Evolutionary conservation across 2,329 filamentous ascomycete species (phyloP).

Genomic region (Bipolaris gigantea): DNA sequence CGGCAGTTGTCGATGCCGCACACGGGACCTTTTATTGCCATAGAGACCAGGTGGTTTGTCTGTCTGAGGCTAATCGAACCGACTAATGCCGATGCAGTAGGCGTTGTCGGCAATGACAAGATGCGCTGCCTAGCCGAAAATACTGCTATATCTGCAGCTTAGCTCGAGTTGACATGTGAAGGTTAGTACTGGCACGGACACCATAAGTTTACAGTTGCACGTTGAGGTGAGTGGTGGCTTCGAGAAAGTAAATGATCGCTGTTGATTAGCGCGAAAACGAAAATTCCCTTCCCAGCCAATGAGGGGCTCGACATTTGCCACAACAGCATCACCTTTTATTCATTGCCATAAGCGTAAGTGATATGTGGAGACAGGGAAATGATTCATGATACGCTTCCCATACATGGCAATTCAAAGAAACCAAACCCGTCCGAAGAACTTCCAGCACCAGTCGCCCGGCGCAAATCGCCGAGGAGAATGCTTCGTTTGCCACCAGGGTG

Average conservation of each 20-base stretch:
- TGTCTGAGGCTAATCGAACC: neutral
- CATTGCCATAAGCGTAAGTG: conserved; percentile 43
- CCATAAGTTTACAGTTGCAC: neutral
- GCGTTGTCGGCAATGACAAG: neutral
- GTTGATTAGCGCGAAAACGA: conserved; percentile 29
- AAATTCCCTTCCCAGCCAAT: conserved; percentile 31
- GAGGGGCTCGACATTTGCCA: conserved; percentile 22
- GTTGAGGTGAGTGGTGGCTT: neutral
- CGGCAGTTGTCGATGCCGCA: conserved; percentile 68
- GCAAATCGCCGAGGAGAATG: conserved; percentile 38
- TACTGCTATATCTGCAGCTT: neutral
- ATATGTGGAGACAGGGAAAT: conserved; percentile 40
- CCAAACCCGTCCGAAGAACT: conserved; percentile 43
- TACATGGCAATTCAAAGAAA: conserved; percentile 45
- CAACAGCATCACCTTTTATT: conserved; percentile 42
- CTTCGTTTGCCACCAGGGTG: conserved; percentile 34
- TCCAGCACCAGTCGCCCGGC: conserved; percentile 39
- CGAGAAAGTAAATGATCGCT: conserved; percentile 12
- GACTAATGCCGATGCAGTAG: neutral
- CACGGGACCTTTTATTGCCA: conserved; percentile 31
- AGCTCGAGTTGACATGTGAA: neutral
- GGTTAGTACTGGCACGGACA: neutral
- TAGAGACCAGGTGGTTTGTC: neutral
- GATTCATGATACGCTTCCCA: conserved; percentile 42
- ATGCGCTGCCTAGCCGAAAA: neutral